Percentiles rank a stretch among this genome's conserved stretches.
Evolutionary conservation across 1,284 basidiomycete species (phyloP).

Genomic region (Cerrena zonata): DNA sequence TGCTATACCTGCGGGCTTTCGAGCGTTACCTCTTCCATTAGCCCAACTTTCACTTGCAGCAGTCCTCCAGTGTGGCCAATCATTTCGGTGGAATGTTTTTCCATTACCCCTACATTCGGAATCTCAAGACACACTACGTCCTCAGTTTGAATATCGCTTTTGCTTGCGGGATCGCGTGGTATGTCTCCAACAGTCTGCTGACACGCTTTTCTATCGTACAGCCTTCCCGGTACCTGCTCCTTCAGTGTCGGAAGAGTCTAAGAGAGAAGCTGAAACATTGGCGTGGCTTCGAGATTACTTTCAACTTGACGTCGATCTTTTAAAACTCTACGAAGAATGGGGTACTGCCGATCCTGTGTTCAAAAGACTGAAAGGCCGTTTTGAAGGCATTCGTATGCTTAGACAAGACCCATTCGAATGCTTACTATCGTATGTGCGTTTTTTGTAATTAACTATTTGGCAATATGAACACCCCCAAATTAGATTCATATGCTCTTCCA

Average conservation of each 20-base stretch:
- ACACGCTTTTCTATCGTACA: conserved; percentile 68
- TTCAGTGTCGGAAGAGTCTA: conserved; percentile 28
- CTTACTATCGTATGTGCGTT: conserved; percentile 73
- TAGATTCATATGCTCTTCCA: conserved; percentile 97
- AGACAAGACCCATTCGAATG: conserved; percentile 96
- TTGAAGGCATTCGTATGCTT: conserved; percentile 69
- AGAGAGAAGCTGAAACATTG: conserved; percentile 58
- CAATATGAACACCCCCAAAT: too few relatives aligned
- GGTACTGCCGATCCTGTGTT: conserved; percentile 72
- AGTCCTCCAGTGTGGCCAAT: conserved; percentile 75
- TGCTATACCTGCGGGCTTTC: conserved; percentile 42
- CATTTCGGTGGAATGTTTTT: conserved; percentile 70
- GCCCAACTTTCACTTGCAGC: conserved; percentile 64
- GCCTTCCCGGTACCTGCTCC: conserved; percentile 46
- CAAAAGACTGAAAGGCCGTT: conserved; percentile 52
- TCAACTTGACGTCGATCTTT: conserved; percentile 75
- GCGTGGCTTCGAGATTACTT: conserved; percentile 85
- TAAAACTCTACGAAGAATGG: conserved; percentile 79
- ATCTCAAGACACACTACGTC: conserved; percentile 18
- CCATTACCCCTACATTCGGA: conserved; percentile 29
- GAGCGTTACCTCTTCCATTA: conserved; percentile 52
- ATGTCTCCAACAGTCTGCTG: conserved; percentile 69
- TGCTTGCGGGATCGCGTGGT: conserved; percentile 77
- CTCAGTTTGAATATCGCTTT: conserved; percentile 60
- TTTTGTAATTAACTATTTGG: too few relatives aligned